These are phyloP conservation scores for Leccinum boreale DNA, from an alignment of 768 basidiomycete species.

Conservation along the genomic window DNA sequence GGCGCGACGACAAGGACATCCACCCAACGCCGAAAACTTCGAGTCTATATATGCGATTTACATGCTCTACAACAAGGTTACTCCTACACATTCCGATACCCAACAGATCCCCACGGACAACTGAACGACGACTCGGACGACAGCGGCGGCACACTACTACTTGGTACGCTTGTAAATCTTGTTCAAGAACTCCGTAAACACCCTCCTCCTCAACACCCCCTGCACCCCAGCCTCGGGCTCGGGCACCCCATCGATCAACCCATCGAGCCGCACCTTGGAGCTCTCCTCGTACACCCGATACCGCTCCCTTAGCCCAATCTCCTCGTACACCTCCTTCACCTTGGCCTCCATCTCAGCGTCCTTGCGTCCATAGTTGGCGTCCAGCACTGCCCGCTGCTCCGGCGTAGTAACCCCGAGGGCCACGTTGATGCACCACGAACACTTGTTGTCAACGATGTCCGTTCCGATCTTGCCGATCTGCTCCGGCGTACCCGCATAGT, in stretches of 20 bases:
- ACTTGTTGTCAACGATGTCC: constrained; percentile 98
- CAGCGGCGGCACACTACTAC: constrained; percentile 25
- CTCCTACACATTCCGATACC: not conserved
- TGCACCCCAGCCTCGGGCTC: constrained; percentile 45
- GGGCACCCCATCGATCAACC: constrained; percentile 69
- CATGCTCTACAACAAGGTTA: not conserved
- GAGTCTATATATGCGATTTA: too few species aligned
- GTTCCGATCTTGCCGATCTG: constrained; percentile 96
- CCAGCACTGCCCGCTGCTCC: constrained; percentile 57
- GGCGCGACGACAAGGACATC: too few species aligned
- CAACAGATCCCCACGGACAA: not conserved
- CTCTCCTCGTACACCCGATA: constrained; percentile 81
- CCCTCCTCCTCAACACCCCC: constrained; percentile 53
- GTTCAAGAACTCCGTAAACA: constrained; percentile 81
- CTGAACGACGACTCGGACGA: not conserved
- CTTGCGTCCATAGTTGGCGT: constrained; percentile 66
- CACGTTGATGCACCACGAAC: constrained; percentile 92
- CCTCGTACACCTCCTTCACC: constrained; percentile 72
- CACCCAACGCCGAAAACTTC: too few species aligned
- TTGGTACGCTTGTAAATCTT: constrained; percentile 77
- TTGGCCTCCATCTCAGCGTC: constrained; percentile 44
- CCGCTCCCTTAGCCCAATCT: constrained; percentile 55
- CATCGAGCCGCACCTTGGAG: constrained; percentile 62
- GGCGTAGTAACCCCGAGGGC: constrained; percentile 61
- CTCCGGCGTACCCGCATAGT: constrained; percentile 87